Base-by-base conservation (phyloP, 2,329 filamentous ascomycete genomes). In the Microcera coccophila region DNA sequence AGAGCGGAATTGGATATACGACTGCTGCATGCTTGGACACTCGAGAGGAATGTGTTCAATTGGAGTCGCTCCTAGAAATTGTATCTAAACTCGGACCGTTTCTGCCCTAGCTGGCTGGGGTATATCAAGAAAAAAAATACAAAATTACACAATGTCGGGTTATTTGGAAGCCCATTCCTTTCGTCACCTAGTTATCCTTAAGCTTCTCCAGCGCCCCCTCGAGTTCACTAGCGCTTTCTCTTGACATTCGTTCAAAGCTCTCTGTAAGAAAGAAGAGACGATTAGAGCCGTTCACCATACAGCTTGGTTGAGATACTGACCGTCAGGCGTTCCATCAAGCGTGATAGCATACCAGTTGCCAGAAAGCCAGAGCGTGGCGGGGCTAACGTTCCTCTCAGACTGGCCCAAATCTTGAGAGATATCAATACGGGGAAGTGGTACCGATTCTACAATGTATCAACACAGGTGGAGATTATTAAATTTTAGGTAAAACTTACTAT, bases 281-380 rank as follows among this genome's bases (percentile, higher is more conserved):
- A 26, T 44, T 33, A 44, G 34, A 33, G 10, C 19, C 34, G 17
- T 11, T 12, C 2, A n/a, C n/a, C 29, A 20, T 16, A 9, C 17
- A 4, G 1, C 10, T 36, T 38, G 16, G 14, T 19, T 38, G 12
- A 4, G 16, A 32, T 44, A 52, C 47, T 49, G 3, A 50, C 49
- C 52, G 41, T 50, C 52, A 11, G 45, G 43, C 21, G 49, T 45
- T 45, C 49, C 52, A 29, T 52, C 45, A 16, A 52, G 52, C 21
- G 52, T 54, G 5, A 52, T 47, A 5, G 52, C 51, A 28, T 54
- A 41, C 49, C 51, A 54, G 19, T 54, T 54, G 14, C 49, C 49
- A 12, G 52, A 52, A 4, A 54, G 47, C 52, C 52, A 54, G 24
- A 54, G 47, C 20, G 49, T 54, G 3, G 45, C 47, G 11, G 47